phyloP scores from a whole-genome alignment of 208 protist species.

The Trypanosoma platydactyli region DNA sequence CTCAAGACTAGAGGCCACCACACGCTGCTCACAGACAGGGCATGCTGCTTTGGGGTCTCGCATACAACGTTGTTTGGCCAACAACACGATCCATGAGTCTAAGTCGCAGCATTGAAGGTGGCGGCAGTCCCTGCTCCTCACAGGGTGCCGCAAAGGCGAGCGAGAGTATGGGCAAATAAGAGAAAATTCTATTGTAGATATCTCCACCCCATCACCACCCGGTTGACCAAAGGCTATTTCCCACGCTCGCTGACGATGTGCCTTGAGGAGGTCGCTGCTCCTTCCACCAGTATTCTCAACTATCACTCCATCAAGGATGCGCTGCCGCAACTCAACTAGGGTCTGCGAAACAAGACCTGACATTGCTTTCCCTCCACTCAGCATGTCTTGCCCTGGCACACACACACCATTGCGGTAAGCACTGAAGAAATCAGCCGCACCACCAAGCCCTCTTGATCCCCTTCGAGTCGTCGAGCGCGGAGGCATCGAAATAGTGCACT shows the following conservation, averaged over 20 bases:
- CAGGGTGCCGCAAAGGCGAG: conserved; percentile 56
- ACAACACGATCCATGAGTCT: conserved; percentile 84
- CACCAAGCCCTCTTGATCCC: background rate
- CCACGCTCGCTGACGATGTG: conserved; percentile 63
- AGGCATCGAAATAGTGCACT: conserved; percentile 4
- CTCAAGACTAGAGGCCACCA: conserved; percentile 73
- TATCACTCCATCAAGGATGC: conserved; percentile 47
- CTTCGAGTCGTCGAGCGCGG: conserved; percentile 7
- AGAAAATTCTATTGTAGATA: conserved; percentile 87
- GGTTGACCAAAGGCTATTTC: conserved; percentile 63
- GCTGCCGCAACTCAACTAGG: conserved; percentile 38
- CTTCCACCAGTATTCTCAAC: conserved; percentile 21
- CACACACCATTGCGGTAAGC: background rate
- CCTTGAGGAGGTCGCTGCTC: conserved; percentile 30
- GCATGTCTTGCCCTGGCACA: background rate
- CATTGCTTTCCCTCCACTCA: background rate
- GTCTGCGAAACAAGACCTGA: conserved; percentile 5
- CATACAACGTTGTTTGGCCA: conserved; percentile 75
- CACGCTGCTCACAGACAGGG: conserved; percentile 80
- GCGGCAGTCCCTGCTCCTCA: conserved; percentile 73
- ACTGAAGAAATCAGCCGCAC: background rate
- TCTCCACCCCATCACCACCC: conserved; percentile 38
- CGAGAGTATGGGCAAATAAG: conserved; percentile 86
- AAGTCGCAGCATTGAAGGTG: conserved; percentile 92
- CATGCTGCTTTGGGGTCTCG: conserved; percentile 84